phyloP scores from a whole-genome alignment of 2,329 filamentous ascomycete genomes.

The Nemania sp. region DNA sequence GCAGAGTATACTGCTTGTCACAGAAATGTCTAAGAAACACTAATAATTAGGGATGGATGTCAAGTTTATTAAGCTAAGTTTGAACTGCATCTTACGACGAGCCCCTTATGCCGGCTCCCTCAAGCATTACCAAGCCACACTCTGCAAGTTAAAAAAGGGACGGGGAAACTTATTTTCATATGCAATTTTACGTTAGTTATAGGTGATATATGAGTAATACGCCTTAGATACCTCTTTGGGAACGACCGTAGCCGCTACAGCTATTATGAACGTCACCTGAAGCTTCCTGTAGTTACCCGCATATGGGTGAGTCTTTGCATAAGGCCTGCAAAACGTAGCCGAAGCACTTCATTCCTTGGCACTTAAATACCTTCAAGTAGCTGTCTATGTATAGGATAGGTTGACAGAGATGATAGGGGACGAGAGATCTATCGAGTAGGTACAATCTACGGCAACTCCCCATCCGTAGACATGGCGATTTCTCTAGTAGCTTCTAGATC shows the following conservation, averaged over 20 bases:
- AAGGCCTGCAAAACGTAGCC: conserved; percentile 3
- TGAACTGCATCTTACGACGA: no score
- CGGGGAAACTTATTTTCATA: conserved; percentile 1
- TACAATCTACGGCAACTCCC: conserved; percentile 13
- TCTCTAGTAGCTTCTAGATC: conserved; percentile 40
- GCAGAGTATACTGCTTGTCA: no score
- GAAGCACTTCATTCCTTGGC: conserved; percentile 10
- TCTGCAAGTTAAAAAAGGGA: conserved; percentile 1
- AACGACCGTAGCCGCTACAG: conserved; percentile 10
- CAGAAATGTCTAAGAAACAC: no score
- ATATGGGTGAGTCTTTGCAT: conserved; percentile 7
- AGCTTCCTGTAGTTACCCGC: conserved; percentile 8
- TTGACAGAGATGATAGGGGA: conserved; percentile 18
- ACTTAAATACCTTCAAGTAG: conserved; percentile 20
- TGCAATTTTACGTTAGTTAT: conserved; percentile 14
- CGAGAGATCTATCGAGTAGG: conserved; percentile 10
- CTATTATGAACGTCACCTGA: conserved; percentile 6
- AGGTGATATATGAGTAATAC: conserved; percentile 16
- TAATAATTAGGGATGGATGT: no score
- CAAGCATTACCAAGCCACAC: conserved; percentile 15
- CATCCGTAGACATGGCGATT: conserved; percentile 34
- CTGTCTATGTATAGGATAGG: conserved; percentile 13
- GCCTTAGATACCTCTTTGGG: conserved; percentile 30
- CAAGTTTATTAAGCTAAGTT: no score
- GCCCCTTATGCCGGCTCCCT: no score